These are phyloP conservation scores for Sporobolomyces phaffii DNA, from an alignment of 768 basidiomycete species.

Conservation along the genomic window DNA sequence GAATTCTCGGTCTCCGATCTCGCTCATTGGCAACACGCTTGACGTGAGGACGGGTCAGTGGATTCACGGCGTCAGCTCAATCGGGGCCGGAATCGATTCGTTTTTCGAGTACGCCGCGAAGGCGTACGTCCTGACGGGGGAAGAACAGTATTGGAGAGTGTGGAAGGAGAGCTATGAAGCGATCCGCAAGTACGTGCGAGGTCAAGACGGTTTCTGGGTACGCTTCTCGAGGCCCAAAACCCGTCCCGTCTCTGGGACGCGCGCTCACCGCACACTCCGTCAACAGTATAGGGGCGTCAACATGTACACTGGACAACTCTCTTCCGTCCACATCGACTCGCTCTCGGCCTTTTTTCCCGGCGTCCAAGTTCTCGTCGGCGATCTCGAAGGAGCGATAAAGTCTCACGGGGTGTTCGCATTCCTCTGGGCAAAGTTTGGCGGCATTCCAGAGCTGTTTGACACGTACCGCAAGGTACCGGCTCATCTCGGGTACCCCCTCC, in stretches of 20 bases:
- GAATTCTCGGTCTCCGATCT: constrained; percentile 79
- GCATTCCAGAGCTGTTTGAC: constrained; percentile 88
- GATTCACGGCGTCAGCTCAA: constrained; percentile 54
- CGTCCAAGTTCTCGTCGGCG: constrained; percentile 57
- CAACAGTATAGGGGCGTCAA: constrained; percentile 76
- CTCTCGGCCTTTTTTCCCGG: constrained; percentile 98
- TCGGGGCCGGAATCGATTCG: constrained; percentile 92
- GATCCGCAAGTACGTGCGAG: constrained; percentile 76
- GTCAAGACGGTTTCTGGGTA: constrained; percentile 83
- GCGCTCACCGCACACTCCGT: neutral
- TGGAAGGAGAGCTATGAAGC: constrained; percentile 78
- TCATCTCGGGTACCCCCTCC: constrained; percentile 46
- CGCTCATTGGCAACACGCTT: constrained; percentile 80
- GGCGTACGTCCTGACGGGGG: constrained; percentile 73
- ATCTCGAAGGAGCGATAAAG: constrained; percentile 35
- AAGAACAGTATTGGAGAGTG: constrained; percentile 71
- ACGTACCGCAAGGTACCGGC: constrained; percentile 54
- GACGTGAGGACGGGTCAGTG: constrained; percentile 53
- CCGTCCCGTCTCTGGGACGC: neutral
- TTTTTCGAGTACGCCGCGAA: constrained; percentile 92
- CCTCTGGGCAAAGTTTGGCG: constrained; percentile 66
- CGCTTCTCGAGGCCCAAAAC: constrained; percentile 5
- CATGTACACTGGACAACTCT: constrained; percentile 66
- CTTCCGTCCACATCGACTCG: constrained; percentile 80
- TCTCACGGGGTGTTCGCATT: constrained; percentile 51